Evolutionary conservation across 164 flowering plant species (phyloP), one percentile per base, ranked within the genome.

Genomic region (Vitis vinifera): DNA sequence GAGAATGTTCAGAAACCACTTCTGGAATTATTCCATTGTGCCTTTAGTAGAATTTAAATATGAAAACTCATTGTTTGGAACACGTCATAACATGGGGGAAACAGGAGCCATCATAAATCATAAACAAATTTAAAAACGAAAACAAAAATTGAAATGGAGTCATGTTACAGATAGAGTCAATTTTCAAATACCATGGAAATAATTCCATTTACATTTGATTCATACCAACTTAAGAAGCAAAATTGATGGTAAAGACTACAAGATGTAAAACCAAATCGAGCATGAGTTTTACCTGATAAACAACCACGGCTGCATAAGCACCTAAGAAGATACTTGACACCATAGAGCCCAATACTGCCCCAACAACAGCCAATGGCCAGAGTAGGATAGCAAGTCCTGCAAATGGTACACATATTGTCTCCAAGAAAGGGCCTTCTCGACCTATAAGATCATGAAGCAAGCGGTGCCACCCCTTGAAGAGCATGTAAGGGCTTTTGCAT

Each of bases 381-480:
- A 94, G 88, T 19, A 94, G 68, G 71, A 94, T 92, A 9, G 89
- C 89, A 71, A 94, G 91, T 55, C 97, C 98, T 8, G 98, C 98
- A 80, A 94, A 86, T 50, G 98, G 98, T 5, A 94, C 97, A 80
- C 98, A 94, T 60, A 90, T 89, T 1, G 97, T 89, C 81, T 94
- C 98, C 79, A 92, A 76, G 80, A 94, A 94, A 57, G 98, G 98
- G 59, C 98, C 98, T 80, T 92, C 97, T 10, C 98, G 87, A 49
- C 98, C 97, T 29, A 92, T 84, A 51, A 91, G 91, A 68, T 94
- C 98, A 70, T 91, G 97, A 79, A 94, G 75, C 62, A 94, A 67
- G 15, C 97, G 92, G 60, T 80, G 86, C 98, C 98, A 94, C 30
- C 98, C 98, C 71, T 91, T 94, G 71, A 91, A 83, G 63, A 94